Evolutionary conservation across 352 stramenopile species (phyloP).

Genomic region (Pythium angustatum): DNA sequence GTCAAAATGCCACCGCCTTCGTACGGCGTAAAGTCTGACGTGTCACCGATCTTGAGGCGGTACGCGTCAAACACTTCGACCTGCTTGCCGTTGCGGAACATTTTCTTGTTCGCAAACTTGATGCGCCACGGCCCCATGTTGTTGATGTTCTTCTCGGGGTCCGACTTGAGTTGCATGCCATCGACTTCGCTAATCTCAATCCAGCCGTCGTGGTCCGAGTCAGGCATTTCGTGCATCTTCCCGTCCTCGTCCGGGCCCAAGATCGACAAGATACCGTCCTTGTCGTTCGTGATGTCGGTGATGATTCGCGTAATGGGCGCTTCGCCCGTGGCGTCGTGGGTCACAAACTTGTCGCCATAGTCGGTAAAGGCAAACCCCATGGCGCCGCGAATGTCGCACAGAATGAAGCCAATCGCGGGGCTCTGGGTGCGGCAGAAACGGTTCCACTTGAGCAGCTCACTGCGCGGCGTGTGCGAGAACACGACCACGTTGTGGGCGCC

Average conservation of each 20-base stretch:
- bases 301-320: slow-evolving; percentile 86
- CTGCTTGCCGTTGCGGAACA: slow-evolving; percentile 85
- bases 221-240: slow-evolving; percentile 88
- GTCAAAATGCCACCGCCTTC: slow-evolving; percentile 79
- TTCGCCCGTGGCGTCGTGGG: slow-evolving; percentile 80
- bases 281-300: slow-evolving; percentile 84
- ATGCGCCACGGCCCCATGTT: slow-evolving; percentile 72
- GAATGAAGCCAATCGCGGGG: slow-evolving; percentile 80
- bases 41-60: slow-evolving; percentile 81
- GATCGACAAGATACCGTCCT: slow-evolving; percentile 72
- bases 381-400: slow-evolving; percentile 73
- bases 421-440: slow-evolving; percentile 82
- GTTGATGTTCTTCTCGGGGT: slow-evolving; percentile 77
- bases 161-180: slow-evolving; percentile 63
- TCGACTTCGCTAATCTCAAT: slow-evolving; percentile 85
- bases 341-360: slow-evolving; percentile 75
- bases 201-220: slow-evolving; percentile 85
- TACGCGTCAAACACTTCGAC: slow-evolving; percentile 86
- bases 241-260: slow-evolving; percentile 82
- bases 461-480: slow-evolving; percentile 73
- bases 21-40: slow-evolving; percentile 78
- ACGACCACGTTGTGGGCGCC: slow-evolving; percentile 86
- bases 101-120: slow-evolving; percentile 84
- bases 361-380: slow-evolving; percentile 85
- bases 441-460: slow-evolving; percentile 89